Evolutionary conservation across 345 rosid genomes (phyloP), one percentile per base, ranked within the genome.

Genomic region (Isatis tinctoria): DNA sequence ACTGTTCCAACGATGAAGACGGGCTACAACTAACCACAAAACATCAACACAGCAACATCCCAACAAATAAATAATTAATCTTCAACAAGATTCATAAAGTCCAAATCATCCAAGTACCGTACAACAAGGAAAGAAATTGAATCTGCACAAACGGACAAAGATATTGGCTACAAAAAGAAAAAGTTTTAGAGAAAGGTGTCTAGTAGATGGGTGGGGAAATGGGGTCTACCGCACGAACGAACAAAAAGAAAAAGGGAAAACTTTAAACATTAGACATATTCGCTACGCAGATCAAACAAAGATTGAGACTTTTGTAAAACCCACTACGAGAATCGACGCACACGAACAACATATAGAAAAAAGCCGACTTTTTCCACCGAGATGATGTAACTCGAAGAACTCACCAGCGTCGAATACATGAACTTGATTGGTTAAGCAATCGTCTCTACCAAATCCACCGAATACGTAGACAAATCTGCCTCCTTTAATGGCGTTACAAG

Each of bases 361-460:
- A 39, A 48, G 36, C 17, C n/a, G 5, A 67, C 26, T 73, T 13
- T 56, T 28, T 57, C 8, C 37, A 39, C 13, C 14, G 66, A 57
- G 9, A 37, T 51, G 57, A 40, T 49, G 68, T 26, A 58, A 51
- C 16, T 14, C 0, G 0, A 52, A 52, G 18, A 62, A 12, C 88
- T 67, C 72, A 95, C 97, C 91, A 74, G 87, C 74, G 80, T 92
- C 98, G 67, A 90, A 95, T 81, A 90, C 88, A 76, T 90, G 96
- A 65, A 95, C 98, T 83, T 85, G 94, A 84, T 90, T 92, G 53
- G 98, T 90, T 77, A 88, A 91, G 82, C 96, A 85, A 82, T 84
- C 82, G 67, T 86, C 92, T 60, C 63, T 71, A 72, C 91, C 96
- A 77, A 88, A 95, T 7, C 99, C 98, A 76, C 99, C 97, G 45